phyloP scores from a whole-genome alignment of 2,329 filamentous ascomycete species.

The Kalmusia sp. region DNA sequence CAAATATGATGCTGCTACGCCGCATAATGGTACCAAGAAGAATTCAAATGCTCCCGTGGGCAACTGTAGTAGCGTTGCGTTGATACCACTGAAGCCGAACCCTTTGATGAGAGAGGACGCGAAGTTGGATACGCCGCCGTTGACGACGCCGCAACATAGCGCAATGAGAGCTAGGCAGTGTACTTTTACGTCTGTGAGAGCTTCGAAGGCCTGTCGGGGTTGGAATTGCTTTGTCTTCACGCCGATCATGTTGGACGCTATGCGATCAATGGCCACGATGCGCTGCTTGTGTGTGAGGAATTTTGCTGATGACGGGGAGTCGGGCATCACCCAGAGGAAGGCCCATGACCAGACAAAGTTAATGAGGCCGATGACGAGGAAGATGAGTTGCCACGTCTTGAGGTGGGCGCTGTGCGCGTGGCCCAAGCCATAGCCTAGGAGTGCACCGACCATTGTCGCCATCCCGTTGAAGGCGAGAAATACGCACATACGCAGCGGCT shows the following conservation, averaged over 20 bases:
- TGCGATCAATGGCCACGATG: constrained; percentile 50
- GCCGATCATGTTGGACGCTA: constrained; percentile 51
- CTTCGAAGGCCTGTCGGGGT: constrained; percentile 48
- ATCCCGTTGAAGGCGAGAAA: constrained; percentile 50
- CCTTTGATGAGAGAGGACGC: constrained; percentile 55
- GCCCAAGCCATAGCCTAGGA: constrained; percentile 46
- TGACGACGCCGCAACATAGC: constrained; percentile 55
- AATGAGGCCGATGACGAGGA: constrained; percentile 45
- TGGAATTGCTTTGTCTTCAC: constrained; percentile 50
- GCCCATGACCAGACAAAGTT: constrained; percentile 47
- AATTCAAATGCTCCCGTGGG: constrained; percentile 55
- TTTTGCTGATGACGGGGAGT: constrained; percentile 43
- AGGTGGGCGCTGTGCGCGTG: constrained; percentile 33
- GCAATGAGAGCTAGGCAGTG: constrained; percentile 51
- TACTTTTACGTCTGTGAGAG: constrained; percentile 48
- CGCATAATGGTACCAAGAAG: constrained; percentile 46
- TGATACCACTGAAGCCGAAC: constrained; percentile 51
- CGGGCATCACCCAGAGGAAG: constrained; percentile 47
- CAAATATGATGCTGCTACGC: constrained; percentile 42
- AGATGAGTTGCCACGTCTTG: constrained; percentile 46
- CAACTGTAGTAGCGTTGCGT: constrained; percentile 52
- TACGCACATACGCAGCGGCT: constrained; percentile 55
- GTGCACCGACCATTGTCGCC: constrained; percentile 46
- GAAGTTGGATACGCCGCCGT: constrained; percentile 61
- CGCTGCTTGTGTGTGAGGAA: constrained; percentile 49